Conservation (phyloP, 805 yeast species). For the Wickerhamomyces pijperi region DNA sequence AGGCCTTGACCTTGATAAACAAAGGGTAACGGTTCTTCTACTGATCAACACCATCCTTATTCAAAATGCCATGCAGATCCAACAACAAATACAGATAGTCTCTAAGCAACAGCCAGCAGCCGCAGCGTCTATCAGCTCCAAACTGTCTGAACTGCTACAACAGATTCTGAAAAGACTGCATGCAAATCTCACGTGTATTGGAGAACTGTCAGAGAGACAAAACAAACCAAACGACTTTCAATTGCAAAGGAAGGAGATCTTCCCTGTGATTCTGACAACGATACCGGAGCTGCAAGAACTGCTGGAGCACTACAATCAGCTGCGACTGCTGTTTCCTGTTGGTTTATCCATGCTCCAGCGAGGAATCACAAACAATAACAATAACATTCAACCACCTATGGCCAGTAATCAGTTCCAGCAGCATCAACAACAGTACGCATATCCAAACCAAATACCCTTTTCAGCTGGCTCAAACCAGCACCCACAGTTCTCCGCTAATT, state of each 20-base stretch:
- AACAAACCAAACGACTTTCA: slow-evolving; percentile 6
- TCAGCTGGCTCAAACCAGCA: background rate
- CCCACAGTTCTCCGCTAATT: background rate
- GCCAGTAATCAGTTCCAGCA: background rate
- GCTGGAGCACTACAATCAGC: slow-evolving; percentile 13
- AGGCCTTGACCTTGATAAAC: slow-evolving; percentile 15
- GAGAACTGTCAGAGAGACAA: slow-evolving; percentile 17
- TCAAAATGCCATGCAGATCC: slow-evolving; percentile 16
- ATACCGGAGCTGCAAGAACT: slow-evolving; percentile 18
- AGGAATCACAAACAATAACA: slow-evolving; percentile 5
- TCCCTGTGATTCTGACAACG: slow-evolving; percentile 15
- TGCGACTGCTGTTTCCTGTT: slow-evolving; percentile 18
- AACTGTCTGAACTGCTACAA: slow-evolving; percentile 13
- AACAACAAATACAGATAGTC: slow-evolving; percentile 13
- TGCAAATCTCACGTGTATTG: slow-evolving; percentile 19
- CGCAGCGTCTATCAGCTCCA: slow-evolving; percentile 7
- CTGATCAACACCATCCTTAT: slow-evolving; percentile 17
- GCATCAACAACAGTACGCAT: background rate
- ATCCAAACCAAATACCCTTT: background rate
- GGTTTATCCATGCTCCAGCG: slow-evolving; percentile 15
- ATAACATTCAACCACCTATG: background rate
- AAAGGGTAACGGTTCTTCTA: slow-evolving; percentile 13
- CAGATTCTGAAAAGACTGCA: slow-evolving; percentile 17
- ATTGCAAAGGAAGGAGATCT: slow-evolving; percentile 8
- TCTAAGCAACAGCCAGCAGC: slow-evolving; percentile 6